Base-by-base conservation (phyloP, 129 eudicot species). In the Glebionis coronaria region DNA sequence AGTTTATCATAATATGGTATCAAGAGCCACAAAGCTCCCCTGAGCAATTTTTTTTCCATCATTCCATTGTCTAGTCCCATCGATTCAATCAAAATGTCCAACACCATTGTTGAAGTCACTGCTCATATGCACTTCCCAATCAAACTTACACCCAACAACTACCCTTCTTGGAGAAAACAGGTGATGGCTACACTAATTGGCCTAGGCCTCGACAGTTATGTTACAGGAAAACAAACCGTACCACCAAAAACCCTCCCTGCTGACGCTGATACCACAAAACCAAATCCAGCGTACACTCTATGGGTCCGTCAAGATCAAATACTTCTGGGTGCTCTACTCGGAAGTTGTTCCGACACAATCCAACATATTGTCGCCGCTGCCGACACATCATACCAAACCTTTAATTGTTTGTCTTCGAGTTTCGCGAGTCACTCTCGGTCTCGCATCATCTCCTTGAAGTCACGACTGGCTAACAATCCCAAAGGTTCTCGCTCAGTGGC, bases 261-360 rank as follows among this genome's bases (percentile, higher is more conserved):
- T 6, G 70, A 65, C 15, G 15, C 7, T n/a, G n/a, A n/a, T n/a
- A n/a, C n/a, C 46, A 65, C 70, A 10, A 45, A 46, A 25, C 42
- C 69, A 12, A 44, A 64, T 14, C 69, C 44, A 1, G 10, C 10
- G 3, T 64, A 64, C 21, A 10, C 4, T 11, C 57, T 13, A 46
- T 65, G 70, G 70, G 5, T 23, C 45, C 23, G 70, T 1, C 57
- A 64, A 64, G 69, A 64, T 46, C 69, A 63, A 4, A 63, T 63
- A 12, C 44, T 54, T 54, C 60, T 54, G 3, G 60, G 60, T 16
- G 60, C 60, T 9, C 62, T 56, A 9, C 67, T 38, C 14, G 51
- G 67, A 8, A 35, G 67, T 10, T 61, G 51, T 29, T 15, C 63
- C n/a, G 63, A 57, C 42, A 20, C 42, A 10, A 57, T 57, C 13